These are phyloP conservation scores for Myriosclerotinia curreyana DNA, from an alignment of 2,329 filamentous ascomycete genomes.

Conservation along the genomic window DNA sequence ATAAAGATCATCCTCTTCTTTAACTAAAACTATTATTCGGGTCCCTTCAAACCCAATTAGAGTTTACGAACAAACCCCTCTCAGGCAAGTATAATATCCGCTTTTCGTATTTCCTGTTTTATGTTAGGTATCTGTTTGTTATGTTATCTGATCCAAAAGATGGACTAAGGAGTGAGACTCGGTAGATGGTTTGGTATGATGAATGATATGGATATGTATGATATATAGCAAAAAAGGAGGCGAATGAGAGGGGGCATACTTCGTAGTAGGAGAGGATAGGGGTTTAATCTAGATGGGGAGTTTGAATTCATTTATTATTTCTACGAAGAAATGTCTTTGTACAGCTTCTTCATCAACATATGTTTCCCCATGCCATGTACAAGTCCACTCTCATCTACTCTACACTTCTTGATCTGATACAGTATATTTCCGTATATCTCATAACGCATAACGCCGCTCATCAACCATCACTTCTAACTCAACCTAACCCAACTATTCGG, in stretches of 20 bases:
- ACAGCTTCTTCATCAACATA: not conserved
- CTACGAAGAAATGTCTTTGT: not conserved
- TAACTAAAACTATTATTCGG: not conserved
- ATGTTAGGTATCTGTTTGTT: not conserved
- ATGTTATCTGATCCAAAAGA: constrained; percentile 7
- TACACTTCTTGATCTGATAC: too few species aligned
- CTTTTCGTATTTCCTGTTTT: not conserved
- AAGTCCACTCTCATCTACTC: not conserved
- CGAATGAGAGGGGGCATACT: too few species aligned
- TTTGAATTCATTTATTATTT: too few species aligned
- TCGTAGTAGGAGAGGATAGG: too few species aligned
- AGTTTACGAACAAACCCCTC: too few species aligned
- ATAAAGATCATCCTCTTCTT: too few species aligned
- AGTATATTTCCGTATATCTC: too few species aligned
- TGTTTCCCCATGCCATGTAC: not conserved
- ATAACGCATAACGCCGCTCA: too few species aligned
- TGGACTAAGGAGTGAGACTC: not conserved
- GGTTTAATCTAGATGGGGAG: too few species aligned
- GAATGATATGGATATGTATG: not conserved
- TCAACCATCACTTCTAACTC: too few species aligned
- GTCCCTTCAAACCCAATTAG: not conserved
- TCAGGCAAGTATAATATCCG: not conserved
- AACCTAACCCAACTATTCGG: too few species aligned
- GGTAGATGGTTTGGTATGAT: not conserved
- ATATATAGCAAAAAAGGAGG: not conserved